Percentiles rank a stretch among this genome's conserved stretches.
Conservation (phyloP, 2,329 filamentous ascomycete genomes). For the Blastomyces gilchristii region DNA sequence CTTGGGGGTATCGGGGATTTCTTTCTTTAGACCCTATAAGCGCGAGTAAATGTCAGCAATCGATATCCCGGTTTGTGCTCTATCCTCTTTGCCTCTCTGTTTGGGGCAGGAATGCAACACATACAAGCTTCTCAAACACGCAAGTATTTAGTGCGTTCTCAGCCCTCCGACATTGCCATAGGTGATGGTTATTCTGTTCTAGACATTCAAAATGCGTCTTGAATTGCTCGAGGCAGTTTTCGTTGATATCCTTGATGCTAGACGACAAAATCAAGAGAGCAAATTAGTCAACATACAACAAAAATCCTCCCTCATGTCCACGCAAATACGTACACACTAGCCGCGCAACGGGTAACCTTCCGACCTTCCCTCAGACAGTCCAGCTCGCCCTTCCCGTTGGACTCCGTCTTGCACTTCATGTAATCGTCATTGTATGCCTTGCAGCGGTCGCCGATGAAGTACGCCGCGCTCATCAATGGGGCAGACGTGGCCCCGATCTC, state of each 20-base stretch:
- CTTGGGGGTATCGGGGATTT: constrained; percentile 62
- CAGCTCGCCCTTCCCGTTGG: constrained; percentile 79
- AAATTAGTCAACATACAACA: neutral
- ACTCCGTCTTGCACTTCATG: constrained; percentile 98
- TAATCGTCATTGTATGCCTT: constrained; percentile 95
- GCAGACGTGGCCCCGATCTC: constrained; percentile 91
- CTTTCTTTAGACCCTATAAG: constrained; percentile 66
- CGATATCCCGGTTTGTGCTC: neutral
- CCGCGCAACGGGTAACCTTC: constrained; percentile 91
- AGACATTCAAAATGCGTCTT: constrained; percentile 89
- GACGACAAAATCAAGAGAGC: constrained; percentile 8
- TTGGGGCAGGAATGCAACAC: constrained; percentile 26
- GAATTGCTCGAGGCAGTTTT: constrained; percentile 84
- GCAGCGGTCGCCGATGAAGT: constrained; percentile 96
- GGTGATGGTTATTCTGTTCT: constrained; percentile 93
- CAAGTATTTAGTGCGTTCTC: constrained; percentile 92
- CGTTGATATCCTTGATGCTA: constrained; percentile 92
- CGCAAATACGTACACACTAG: constrained; percentile 70
- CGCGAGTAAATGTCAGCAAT: constrained; percentile 9
- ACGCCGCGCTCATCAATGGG: constrained; percentile 80
- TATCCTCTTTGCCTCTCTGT: too few species aligned
- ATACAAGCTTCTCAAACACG: constrained; percentile 88
- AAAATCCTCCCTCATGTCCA: neutral
- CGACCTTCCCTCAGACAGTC: constrained; percentile 94
- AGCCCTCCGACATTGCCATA: constrained; percentile 84